These are phyloP conservation scores for Sideroxylon spinosum DNA, from an alignment of 179 eudicot genomes.

Conservation along the genomic window DNA sequence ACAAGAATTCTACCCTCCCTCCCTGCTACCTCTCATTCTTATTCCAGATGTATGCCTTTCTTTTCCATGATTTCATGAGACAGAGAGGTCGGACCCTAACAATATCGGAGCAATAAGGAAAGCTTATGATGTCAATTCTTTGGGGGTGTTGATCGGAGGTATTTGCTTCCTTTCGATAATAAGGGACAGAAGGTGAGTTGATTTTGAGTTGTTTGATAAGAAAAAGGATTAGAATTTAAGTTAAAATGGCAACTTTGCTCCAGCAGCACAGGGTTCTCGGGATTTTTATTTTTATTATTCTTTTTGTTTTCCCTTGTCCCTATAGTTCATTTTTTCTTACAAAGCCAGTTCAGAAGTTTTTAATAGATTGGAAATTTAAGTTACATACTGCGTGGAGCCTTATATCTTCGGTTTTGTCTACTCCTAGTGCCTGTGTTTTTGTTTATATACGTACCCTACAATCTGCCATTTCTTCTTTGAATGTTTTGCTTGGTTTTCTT, in stretches of 20 bases:
- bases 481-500: no score
- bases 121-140: background rate
- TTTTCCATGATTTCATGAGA: background rate
- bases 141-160: background rate
- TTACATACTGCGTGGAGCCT: background rate
- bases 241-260: background rate
- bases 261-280: background rate
- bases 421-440: no score
- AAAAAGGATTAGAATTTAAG: background rate
- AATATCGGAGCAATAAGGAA: background rate
- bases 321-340: background rate
- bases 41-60: background rate
- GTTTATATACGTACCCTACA: no score
- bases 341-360: background rate
- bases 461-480: no score
- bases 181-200: conserved; percentile 12
- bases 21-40: background rate
- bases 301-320: no score
- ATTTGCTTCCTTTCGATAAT: conserved; percentile 7
- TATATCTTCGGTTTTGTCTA: background rate
- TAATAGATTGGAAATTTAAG: background rate
- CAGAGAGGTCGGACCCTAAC: background rate
- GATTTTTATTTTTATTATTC: background rate
- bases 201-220: background rate
- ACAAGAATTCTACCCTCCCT: background rate